Conservation (phyloP, 2,329 filamentous ascomycete species). For the Polytolypa hystricis region DNA sequence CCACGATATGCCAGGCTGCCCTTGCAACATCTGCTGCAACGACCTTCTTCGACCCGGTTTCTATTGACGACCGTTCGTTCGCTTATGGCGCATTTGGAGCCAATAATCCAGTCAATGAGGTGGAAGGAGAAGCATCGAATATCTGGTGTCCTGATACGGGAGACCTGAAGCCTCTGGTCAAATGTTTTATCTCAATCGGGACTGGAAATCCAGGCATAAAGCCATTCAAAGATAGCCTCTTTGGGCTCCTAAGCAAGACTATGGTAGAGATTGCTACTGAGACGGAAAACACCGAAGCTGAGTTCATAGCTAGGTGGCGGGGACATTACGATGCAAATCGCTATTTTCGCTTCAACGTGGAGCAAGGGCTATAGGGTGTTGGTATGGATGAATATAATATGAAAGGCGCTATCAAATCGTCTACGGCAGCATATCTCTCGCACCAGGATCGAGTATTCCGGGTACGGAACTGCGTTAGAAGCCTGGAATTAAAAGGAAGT, state of each 20-base stretch:
- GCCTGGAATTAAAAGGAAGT: conserved; percentile 16
- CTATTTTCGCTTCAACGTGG: conserved; percentile 26
- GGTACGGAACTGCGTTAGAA: conserved; percentile 16
- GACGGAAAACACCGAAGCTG: conserved; percentile 20
- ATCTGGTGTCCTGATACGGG: conserved; percentile 20
- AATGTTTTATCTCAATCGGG: conserved; percentile 22
- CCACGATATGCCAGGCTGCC: conserved; percentile 22
- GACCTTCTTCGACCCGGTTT: conserved; percentile 20
- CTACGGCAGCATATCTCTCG: conserved; percentile 17
- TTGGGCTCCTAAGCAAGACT: conserved; percentile 15
- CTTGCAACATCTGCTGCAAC: conserved; percentile 23
- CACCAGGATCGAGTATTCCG: conserved; percentile 10
- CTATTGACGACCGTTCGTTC: conserved; percentile 17
- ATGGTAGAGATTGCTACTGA: conserved; percentile 18
- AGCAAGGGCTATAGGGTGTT: conserved; percentile 20
- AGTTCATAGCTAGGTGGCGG: conserved; percentile 17
- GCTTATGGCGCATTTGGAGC: conserved; percentile 19
- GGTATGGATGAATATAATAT: conserved; percentile 16
- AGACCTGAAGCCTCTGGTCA: conserved; percentile 19
- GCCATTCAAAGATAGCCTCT: conserved; percentile 12
- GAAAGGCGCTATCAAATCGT: conserved; percentile 14
- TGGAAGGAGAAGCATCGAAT: conserved; percentile 17
- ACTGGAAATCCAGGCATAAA: conserved; percentile 18
- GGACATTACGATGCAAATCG: conserved; percentile 17
- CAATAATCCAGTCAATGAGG: conserved; percentile 22